Conservation (phyloP, 208 protist genomes). For the Trypanosoma grayi region DNA sequence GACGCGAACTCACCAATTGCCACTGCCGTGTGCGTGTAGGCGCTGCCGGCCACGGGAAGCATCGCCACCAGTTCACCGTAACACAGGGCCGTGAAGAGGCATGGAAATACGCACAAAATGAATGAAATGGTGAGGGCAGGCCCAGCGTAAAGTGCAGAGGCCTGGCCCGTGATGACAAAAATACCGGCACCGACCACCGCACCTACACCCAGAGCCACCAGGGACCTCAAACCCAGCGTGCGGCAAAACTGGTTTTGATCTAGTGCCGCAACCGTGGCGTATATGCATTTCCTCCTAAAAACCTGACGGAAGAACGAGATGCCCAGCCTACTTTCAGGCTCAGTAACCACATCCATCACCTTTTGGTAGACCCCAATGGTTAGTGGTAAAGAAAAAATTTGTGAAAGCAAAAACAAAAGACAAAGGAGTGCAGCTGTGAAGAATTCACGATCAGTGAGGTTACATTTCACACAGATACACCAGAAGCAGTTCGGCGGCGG, state of each 20-base stretch:
- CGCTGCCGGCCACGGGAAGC: slow-evolving; percentile 35
- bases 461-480: too few species aligned
- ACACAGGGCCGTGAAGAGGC: slow-evolving; percentile 35
- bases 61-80: slow-evolving; percentile 44
- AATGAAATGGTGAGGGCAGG: slow-evolving; percentile 35
- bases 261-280: slow-evolving; percentile 14
- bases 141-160: slow-evolving; percentile 33
- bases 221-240: slow-evolving; percentile 21
- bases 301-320: slow-evolving; percentile 15
- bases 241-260: slow-evolving; percentile 27
- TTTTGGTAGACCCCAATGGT: background rate
- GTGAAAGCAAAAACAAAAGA: slow-evolving; percentile 20
- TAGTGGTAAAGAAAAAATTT: too few species aligned
- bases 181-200: slow-evolving; percentile 37
- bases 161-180: slow-evolving; percentile 52
- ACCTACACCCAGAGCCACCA: slow-evolving; percentile 35
- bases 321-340: slow-evolving; percentile 13
- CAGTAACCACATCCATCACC: slow-evolving; percentile 24
- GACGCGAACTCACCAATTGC: slow-evolving; percentile 36
- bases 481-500: too few species aligned
- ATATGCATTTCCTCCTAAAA: slow-evolving; percentile 23
- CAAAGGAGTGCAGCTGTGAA: slow-evolving; percentile 12
- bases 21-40: slow-evolving; percentile 37
- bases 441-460: too few species aligned
- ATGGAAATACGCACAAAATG: slow-evolving; percentile 31